phyloP scores from a whole-genome alignment of 257 asterid genomes.

The Rauvolfia tetraphylla region DNA sequence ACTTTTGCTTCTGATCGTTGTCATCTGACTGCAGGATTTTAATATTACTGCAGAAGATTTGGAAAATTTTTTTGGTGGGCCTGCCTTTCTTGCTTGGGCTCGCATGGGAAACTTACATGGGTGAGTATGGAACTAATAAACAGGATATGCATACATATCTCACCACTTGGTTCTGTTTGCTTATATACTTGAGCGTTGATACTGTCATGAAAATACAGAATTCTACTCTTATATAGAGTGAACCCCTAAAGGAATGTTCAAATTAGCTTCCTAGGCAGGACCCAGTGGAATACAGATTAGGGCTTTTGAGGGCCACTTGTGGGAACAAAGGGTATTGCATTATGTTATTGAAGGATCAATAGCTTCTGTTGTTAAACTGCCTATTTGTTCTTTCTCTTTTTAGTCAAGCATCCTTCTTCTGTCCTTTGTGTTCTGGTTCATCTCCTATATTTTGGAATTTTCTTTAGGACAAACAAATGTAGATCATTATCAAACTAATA shows the following conservation, averaged over 20 bases:
- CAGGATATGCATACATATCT: not conserved
- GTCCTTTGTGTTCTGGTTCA: not conserved
- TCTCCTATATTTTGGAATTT: not conserved
- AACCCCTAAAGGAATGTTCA: not conserved
- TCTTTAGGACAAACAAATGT: not conserved
- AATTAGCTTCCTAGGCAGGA: not conserved
- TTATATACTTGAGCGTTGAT: not conserved
- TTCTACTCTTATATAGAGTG: not conserved
- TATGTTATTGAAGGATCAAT: not conserved
- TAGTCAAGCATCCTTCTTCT: not conserved
- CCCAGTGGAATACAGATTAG: not conserved
- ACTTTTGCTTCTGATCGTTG: conserved; percentile 18
- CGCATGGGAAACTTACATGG: conserved; percentile 98
- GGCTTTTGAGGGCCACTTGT: not conserved
- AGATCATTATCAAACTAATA: not conserved
- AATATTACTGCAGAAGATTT: conserved; percentile 63
- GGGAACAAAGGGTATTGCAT: not conserved
- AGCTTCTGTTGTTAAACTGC: not conserved
- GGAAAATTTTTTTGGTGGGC: conserved; percentile 90
- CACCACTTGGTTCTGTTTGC: not conserved
- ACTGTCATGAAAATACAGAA: not conserved
- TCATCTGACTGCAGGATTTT: conserved; percentile 50
- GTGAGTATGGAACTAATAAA: conserved; percentile 31
- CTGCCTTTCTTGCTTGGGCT: conserved; percentile 99
- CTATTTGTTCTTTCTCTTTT: not conserved